Conservation (phyloP, 2,329 filamentous ascomycete species). For the Pyrenophora teres region DNA sequence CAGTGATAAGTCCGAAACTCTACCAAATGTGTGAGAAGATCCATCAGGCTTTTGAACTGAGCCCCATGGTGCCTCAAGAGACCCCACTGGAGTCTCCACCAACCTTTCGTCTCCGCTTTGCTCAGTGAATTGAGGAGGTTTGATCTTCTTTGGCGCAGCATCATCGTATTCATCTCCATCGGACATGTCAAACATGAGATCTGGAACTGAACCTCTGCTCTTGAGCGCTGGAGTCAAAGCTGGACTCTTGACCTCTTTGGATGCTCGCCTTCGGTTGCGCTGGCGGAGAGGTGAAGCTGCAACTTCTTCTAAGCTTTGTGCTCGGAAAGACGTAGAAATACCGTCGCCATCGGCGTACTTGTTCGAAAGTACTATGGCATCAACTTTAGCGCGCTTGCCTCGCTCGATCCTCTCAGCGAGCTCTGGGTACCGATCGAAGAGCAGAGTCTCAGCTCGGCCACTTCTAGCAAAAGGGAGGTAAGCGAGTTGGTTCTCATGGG, state of each 20-base stretch:
- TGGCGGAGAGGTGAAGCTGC: conserved; percentile 53
- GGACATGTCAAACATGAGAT: conserved; percentile 95
- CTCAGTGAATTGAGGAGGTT: conserved; percentile 28
- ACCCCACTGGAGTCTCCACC: conserved; percentile 22
- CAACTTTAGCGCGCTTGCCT: conserved; percentile 70
- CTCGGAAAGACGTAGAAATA: conserved; percentile 65
- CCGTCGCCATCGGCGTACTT: conserved; percentile 68
- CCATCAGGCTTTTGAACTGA: conserved; percentile 18
- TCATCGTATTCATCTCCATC: conserved; percentile 63
- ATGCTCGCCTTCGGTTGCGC: conserved; percentile 49
- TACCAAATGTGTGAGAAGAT: conserved; percentile 20
- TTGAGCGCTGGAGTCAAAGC: conserved; percentile 69
- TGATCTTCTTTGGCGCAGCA: conserved; percentile 20
- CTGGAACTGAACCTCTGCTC: conserved; percentile 69
- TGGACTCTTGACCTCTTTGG: conserved; percentile 60
- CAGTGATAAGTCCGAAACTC: conserved; percentile 14
- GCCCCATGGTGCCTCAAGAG: conserved; percentile 35
- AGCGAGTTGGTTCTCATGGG: conserved; percentile 80
- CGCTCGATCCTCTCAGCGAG: conserved; percentile 69
- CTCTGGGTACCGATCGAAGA: conserved; percentile 68
- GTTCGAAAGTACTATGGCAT: conserved; percentile 73
- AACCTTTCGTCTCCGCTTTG: conserved; percentile 8
- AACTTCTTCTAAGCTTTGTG: conserved; percentile 69
- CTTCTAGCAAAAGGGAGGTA: conserved; percentile 78
- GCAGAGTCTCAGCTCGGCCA: conserved; percentile 68